These are phyloP conservation scores for Leishmania martiniquensis DNA, from an alignment of 208 protist genomes.

Conservation along the genomic window DNA sequence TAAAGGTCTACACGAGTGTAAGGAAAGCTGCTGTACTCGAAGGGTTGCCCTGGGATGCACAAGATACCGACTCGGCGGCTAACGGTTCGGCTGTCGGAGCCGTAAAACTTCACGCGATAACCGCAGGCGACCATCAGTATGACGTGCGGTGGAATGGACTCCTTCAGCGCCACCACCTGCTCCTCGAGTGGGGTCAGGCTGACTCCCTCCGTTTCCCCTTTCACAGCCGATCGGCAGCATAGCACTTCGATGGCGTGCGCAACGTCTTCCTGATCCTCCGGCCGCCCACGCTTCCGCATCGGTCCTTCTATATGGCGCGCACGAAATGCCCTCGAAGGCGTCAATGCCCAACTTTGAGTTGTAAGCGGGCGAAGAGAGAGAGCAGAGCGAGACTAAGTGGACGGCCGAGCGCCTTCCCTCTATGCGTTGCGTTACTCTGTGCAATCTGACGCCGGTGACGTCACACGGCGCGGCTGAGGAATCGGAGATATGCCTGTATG, in stretches of 20 bases:
- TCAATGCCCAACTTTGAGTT: not conserved
- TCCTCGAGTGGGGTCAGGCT: conserved; percentile 81
- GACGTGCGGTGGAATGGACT: conserved; percentile 53
- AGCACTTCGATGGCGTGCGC: conserved; percentile 65
- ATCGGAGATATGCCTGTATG: not conserved
- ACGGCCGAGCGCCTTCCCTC: not conserved
- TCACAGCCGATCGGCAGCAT: conserved; percentile 38
- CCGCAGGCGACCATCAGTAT: conserved; percentile 89
- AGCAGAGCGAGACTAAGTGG: not conserved
- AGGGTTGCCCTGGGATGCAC: conserved; percentile 79
- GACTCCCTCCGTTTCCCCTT: conserved; percentile 35
- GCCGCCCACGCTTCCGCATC: conserved; percentile 68
- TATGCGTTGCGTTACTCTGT: not conserved
- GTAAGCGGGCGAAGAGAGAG: not conserved
- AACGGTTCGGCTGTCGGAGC: conserved; percentile 79
- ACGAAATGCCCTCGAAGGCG: not conserved
- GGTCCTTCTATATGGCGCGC: conserved; percentile 7
- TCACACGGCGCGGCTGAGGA: not conserved
- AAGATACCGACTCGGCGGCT: conserved; percentile 88
- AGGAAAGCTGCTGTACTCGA: conserved; percentile 87
- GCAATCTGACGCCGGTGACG: not conserved
- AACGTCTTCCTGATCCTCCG: conserved; percentile 47
- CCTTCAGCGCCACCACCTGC: conserved; percentile 76
- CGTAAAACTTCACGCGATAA: conserved; percentile 87
- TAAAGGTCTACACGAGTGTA: conserved; percentile 82